Conservation (phyloP, 768 basidiomycete species). For the Lanmaoa pseudosensibilis region DNA sequence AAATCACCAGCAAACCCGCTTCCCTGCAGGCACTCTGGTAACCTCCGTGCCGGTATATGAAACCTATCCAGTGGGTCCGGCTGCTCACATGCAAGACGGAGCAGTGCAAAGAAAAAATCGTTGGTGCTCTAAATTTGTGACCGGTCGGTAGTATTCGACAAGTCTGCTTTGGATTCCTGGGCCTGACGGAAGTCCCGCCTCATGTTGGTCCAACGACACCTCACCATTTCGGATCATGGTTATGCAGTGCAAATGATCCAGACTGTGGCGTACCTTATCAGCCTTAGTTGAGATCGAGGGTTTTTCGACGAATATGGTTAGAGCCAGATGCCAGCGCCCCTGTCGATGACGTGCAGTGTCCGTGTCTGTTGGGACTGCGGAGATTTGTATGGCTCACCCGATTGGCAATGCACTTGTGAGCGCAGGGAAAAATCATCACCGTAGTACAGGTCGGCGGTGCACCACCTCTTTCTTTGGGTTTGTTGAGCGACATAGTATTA, state of each 20-base stretch:
- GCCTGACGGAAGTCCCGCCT: not conserved
- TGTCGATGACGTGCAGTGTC: slow-evolving; percentile 8
- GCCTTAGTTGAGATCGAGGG: slow-evolving; percentile 10
- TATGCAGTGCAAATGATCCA: slow-evolving; percentile 4
- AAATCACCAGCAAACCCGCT: not conserved
- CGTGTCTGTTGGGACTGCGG: not conserved
- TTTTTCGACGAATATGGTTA: slow-evolving; percentile 10
- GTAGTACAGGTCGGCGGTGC: not conserved
- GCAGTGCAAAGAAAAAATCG: slow-evolving; percentile 1
- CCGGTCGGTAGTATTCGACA: not conserved
- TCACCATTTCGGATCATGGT: slow-evolving; percentile 10
- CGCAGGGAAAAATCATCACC: not conserved
- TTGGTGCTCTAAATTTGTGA: not conserved
- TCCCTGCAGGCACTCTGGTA: not conserved
- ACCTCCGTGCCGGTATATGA: not conserved
- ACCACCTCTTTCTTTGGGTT: too few relatives aligned
- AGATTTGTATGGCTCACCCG: not conserved
- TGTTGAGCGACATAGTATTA: not conserved
- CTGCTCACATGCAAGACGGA: not conserved
- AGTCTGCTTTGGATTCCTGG: not conserved
- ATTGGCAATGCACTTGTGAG: not conserved
- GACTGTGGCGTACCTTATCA: not conserved
- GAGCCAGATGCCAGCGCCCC: not conserved
- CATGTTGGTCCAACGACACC: not conserved
- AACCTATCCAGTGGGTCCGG: not conserved